Evolutionary conservation across 345 rosid genomes (phyloP).

Genomic region (Pistacia atlantica): DNA sequence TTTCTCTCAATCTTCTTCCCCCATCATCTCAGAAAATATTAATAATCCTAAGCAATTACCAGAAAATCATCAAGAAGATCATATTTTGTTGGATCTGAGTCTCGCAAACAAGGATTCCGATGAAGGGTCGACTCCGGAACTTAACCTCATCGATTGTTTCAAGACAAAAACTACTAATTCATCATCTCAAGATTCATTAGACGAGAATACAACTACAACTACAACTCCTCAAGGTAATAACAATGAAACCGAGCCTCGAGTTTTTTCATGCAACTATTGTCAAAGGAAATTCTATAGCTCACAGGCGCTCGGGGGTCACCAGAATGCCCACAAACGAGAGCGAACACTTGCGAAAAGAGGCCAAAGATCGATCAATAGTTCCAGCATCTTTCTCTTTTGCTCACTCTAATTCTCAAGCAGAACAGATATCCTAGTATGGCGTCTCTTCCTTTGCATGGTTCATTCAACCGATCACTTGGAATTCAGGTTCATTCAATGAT

Average conservation of each 20-base stretch:
- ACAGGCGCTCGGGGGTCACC: constrained; percentile 96
- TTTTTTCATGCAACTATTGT: constrained; percentile 88
- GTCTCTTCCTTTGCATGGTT: constrained; percentile 78
- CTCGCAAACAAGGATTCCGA: constrained; percentile 44
- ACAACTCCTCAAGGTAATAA: constrained; percentile 22
- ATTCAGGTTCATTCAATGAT: constrained; percentile 76
- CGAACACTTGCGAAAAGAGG: constrained; percentile 86
- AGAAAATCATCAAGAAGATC: constrained; percentile 4
- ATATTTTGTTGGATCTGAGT: constrained; percentile 63
- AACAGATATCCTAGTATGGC: constrained; percentile 60
- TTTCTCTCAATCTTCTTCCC: constrained; percentile 39
- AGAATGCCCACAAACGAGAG: constrained; percentile 92
- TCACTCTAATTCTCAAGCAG: constrained; percentile 21
- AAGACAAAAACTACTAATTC: background rate
- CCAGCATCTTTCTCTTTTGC: constrained; percentile 46
- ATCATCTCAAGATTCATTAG: constrained; percentile 27
- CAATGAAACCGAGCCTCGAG: constrained; percentile 54
- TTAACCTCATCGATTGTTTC: constrained; percentile 55
- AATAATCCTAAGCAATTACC: constrained; percentile 18
- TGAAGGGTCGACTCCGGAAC: constrained; percentile 39
- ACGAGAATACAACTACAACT: background rate
- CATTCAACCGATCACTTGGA: constrained; percentile 56
- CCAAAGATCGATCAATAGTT: constrained; percentile 34
- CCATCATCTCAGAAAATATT: constrained; percentile 35
- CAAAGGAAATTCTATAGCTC: constrained; percentile 94